Evolutionary conservation across 306 rosid species (phyloP).

Genomic region (Arachis hypogaea): DNA sequence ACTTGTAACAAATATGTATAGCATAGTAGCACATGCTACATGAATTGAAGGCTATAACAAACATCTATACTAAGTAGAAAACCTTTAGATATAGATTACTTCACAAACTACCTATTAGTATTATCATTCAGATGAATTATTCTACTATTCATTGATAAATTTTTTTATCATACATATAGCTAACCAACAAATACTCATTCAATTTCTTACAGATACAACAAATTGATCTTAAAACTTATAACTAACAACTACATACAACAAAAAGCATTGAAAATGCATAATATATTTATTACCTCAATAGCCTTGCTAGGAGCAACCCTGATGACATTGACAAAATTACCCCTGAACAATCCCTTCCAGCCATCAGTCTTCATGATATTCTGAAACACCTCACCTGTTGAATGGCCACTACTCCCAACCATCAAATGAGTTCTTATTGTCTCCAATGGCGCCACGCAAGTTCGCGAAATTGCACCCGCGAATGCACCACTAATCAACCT

Average conservation of each 20-base stretch:
- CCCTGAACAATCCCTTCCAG: constrained; percentile 93
- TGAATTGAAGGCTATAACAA: not conserved
- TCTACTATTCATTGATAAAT: not conserved
- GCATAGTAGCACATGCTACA: not conserved
- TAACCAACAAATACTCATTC: not conserved
- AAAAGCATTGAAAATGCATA: not conserved
- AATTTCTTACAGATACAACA: not conserved
- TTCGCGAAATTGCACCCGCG: constrained; percentile 88
- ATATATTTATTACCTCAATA: constrained; percentile 66
- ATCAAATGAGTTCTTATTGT: constrained; percentile 96
- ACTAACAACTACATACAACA: not conserved
- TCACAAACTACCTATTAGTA: not conserved
- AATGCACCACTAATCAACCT: constrained; percentile 83
- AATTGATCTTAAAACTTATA: not conserved
- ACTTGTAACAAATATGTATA: not conserved
- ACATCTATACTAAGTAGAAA: not conserved
- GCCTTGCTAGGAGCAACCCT: constrained; percentile 99
- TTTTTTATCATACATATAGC: not conserved
- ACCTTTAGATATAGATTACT: not conserved
- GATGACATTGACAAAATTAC: constrained; percentile 88
- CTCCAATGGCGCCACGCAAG: constrained; percentile 96
- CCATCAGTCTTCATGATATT: constrained; percentile 86
- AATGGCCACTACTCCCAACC: constrained; percentile 90
- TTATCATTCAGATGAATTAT: too few species aligned
- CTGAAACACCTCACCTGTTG: constrained; percentile 67